Base-by-base conservation (phyloP, 2,329 filamentous ascomycete genomes). In the Amauroascus verrucosus region DNA sequence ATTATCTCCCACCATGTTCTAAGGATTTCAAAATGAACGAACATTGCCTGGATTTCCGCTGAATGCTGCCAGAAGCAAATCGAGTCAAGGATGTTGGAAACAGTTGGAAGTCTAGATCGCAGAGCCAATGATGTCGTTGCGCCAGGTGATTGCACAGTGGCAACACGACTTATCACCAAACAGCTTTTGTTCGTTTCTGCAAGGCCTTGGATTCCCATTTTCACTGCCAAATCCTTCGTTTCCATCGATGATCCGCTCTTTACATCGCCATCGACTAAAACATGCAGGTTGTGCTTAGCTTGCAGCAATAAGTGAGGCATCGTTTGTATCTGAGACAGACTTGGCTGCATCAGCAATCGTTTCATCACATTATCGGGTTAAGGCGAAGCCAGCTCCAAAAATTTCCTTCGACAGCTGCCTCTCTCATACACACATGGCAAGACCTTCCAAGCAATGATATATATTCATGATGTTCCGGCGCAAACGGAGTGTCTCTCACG, bases 401-500 rank as follows among this genome's bases (percentile, higher is more conserved):
- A 30, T 9, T 18, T 18, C 20, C 16, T 26, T 24, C 24, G 3
- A 35, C 35, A 49, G 8, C 24, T 49, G 14, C 14, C 6, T 26
- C n/a, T 49, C 46, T 35, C 47, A 43, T 46, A 51, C 38, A 55
- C 52, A 47, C 40, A 53, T 45, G 48, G 44, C 48, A 45, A 40
- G 22, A 38, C 28, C 13, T 46, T 46, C 28, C 41, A 33, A 50
- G 55, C 54, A 47, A 46, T 55, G 50, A 62, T 56, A 56, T n/a
- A n/a, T 41, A 41, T 37, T 18, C 60, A 63, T 56, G 53, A 72
- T 72, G 69, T 72, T 72, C 59, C 63, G 64, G 54, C 68, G 67
- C 61, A 71, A 65, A 62, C 68, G 68, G 63, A 69, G 68, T 58
- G 59, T 59, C 35, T 74, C 72, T 46, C 74, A 75, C 63, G 66